Conservation (phyloP, 2,329 filamentous ascomycete species). For the Claviceps sp. region DNA sequence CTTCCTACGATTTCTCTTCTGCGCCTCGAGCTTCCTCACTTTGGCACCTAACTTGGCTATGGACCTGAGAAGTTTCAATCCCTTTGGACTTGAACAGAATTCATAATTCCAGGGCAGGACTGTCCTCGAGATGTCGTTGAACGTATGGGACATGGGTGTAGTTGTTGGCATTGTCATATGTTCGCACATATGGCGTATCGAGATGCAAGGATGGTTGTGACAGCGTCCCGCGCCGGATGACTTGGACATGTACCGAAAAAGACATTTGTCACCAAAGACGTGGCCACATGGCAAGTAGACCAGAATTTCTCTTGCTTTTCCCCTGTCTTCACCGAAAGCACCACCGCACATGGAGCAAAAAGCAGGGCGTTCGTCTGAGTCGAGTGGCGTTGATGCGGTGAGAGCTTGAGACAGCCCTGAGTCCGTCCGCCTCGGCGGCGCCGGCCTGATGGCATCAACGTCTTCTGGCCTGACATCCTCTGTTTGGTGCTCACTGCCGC, state of each 20-base stretch:
- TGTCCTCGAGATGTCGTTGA: background rate
- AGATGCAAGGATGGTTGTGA: constrained; percentile 5
- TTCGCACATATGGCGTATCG: constrained; percentile 11
- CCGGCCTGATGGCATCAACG: background rate
- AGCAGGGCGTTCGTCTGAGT: background rate
- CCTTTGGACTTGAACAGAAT: constrained; percentile 8
- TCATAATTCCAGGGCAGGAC: constrained; percentile 10
- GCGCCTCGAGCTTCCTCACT: constrained; percentile 1
- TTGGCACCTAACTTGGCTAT: background rate
- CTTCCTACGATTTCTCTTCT: background rate
- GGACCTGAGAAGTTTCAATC: background rate
- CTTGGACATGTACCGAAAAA: constrained; percentile 6
- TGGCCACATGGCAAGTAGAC: constrained; percentile 16
- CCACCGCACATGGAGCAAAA: constrained; percentile 6
- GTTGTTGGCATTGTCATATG: constrained; percentile 6
- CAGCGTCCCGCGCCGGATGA: constrained; percentile 2
- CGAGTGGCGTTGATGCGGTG: background rate
- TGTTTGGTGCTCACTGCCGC: background rate
- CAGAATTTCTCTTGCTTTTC: constrained; percentile 5
- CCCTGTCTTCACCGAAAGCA: background rate
- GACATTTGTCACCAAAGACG: constrained; percentile 12
- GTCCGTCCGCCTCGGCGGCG: background rate
- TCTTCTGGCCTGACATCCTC: background rate
- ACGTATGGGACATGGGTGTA: background rate
- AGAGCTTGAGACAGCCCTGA: constrained; percentile 1